Evolutionary conservation across 225 moss, liverwort and hornwort species (phyloP).

Genomic region (Takakia lepidozioides): DNA sequence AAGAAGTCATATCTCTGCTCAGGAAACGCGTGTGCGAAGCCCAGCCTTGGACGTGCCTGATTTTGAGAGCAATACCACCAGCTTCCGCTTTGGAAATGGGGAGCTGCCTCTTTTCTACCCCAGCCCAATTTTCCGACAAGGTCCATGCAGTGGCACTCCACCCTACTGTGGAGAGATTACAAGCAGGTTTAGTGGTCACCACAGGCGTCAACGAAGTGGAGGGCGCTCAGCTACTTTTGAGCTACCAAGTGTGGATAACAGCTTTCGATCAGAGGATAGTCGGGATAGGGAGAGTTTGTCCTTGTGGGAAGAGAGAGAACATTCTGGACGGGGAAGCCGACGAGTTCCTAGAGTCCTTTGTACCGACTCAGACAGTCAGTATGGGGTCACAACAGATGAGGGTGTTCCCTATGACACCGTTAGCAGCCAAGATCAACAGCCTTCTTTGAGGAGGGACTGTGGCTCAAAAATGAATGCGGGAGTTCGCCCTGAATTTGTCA

Average conservation of each 20-base stretch:
- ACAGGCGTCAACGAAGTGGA: neutral
- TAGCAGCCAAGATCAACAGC: constrained; percentile 2
- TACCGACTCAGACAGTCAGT: constrained; percentile 13
- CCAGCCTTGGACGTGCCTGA: neutral
- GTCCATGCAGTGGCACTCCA: constrained; percentile 13
- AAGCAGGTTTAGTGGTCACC: constrained; percentile 9
- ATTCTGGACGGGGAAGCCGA: constrained; percentile 16
- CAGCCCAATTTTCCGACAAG: neutral
- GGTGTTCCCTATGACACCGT: neutral
- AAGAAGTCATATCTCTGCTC: no score
- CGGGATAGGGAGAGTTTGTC: constrained; percentile 26
- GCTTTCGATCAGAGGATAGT: constrained; percentile 43
- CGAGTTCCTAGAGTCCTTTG: constrained; percentile 28
- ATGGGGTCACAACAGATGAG: constrained; percentile 18
- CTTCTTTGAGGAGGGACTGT: constrained; percentile 23
- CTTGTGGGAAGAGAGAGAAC: constrained; percentile 46
- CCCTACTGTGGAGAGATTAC: constrained; percentile 17
- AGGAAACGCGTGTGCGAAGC: no score
- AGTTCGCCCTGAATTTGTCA: no score
- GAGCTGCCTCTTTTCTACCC: constrained; percentile 1
- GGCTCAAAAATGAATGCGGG: constrained; percentile 5
- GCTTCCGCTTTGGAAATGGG: neutral
- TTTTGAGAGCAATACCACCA: neutral
- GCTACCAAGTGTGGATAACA: no score
- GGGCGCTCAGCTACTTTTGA: neutral